Percentiles rank a stretch among this genome's conserved stretches.
Conservation (phyloP, 1,139 yeast genomes). For the Debaryomyces subglobosus region DNA sequence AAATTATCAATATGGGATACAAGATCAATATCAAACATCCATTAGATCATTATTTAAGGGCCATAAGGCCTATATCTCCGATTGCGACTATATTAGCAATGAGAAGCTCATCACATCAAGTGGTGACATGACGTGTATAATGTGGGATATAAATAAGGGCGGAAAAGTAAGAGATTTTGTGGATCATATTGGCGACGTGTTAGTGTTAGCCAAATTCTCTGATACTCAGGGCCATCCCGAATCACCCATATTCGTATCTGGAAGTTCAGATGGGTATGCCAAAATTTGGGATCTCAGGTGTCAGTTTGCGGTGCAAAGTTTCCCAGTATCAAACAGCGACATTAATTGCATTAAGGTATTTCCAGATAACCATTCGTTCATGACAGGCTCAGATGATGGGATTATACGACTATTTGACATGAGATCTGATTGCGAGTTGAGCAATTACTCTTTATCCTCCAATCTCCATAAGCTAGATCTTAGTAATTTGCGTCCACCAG, state of each 20-base stretch:
- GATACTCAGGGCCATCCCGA: conserved; percentile 21
- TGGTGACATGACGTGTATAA: conserved; percentile 79
- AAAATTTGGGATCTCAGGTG: conserved; percentile 73
- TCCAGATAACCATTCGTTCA: conserved; percentile 70
- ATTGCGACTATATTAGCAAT: conserved; percentile 61
- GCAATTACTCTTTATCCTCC: conserved; percentile 46
- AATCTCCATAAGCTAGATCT: conserved; percentile 1
- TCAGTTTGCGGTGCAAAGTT: conserved; percentile 58
- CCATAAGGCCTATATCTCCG: conserved; percentile 82
- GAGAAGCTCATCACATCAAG: conserved; percentile 67
- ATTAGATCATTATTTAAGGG: conserved; percentile 65
- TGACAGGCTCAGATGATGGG: conserved; percentile 82
- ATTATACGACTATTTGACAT: conserved; percentile 71
- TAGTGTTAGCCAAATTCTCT: conserved; percentile 49
- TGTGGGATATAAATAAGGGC: conserved; percentile 79
- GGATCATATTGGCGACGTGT: conserved; percentile 83
- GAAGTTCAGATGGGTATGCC: conserved; percentile 76
- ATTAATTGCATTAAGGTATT: conserved; percentile 67
- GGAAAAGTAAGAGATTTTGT: conserved; percentile 56
- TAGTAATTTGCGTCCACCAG: background rate
- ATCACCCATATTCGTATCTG: conserved; percentile 55
- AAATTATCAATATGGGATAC: conserved; percentile 13
- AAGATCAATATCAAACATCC: conserved; percentile 40
- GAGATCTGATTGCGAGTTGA: conserved; percentile 74
- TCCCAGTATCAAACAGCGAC: conserved; percentile 65